These are phyloP conservation scores for Boletus sp. DNA, from an alignment of 768 basidiomycete genomes.

Conservation along the genomic window DNA sequence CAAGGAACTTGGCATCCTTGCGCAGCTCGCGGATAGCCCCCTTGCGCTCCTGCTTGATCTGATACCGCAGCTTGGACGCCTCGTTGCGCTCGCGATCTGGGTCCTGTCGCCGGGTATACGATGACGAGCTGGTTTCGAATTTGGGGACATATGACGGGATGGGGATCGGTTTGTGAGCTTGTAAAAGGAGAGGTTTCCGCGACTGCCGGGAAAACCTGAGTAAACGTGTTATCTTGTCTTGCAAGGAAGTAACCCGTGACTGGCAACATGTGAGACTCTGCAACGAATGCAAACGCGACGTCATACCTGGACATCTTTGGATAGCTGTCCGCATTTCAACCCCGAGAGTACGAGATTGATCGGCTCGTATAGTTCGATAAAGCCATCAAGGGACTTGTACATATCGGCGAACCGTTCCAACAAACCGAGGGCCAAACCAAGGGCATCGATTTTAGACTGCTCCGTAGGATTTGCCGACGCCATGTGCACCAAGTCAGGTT, in stretches of 20 bases:
- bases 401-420: constrained; percentile 66
- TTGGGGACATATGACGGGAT: constrained; percentile 93
- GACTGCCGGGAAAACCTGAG: constrained; percentile 70
- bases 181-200: constrained; percentile 77
- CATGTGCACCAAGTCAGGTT: constrained; percentile 47
- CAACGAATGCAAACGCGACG: background rate
- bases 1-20: constrained; percentile 93
- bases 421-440: constrained; percentile 60
- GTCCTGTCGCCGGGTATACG: constrained; percentile 76
- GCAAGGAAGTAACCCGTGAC: constrained; percentile 44
- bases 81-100: constrained; percentile 92
- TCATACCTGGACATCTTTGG: constrained; percentile 54
- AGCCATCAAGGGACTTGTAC: constrained; percentile 76
- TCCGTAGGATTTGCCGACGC: constrained; percentile 38
- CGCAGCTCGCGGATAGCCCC: constrained; percentile 95
- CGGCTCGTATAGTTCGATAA: constrained; percentile 82
- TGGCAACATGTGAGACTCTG: constrained; percentile 29
- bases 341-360: constrained; percentile 54
- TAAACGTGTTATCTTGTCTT: constrained; percentile 54
- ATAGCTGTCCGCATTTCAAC: constrained; percentile 45
- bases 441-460: constrained; percentile 71
- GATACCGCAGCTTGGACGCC: constrained; percentile 75
- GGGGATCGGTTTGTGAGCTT: constrained; percentile 94
- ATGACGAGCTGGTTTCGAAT: constrained; percentile 76
- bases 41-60: constrained; percentile 94